phyloP scores from a whole-genome alignment of 2,329 filamentous ascomycete species.

The Sodiomyces alkalinus region DNA sequence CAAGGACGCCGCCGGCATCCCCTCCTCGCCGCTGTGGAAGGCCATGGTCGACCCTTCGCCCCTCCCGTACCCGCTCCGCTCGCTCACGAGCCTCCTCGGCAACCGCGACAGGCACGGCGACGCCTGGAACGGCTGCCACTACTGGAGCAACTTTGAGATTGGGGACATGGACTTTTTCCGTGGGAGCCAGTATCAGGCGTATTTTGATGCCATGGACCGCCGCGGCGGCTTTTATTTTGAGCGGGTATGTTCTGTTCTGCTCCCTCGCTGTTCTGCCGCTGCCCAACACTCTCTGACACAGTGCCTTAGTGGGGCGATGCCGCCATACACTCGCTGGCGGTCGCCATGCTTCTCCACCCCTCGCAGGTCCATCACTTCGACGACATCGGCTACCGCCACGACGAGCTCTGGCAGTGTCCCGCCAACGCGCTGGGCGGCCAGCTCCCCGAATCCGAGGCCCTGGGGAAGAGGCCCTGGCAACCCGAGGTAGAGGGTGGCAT shows the following conservation, averaged over 20 bases:
- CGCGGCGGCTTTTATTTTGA: constrained; percentile 28
- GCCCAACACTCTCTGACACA: not conserved
- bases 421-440: constrained; percentile 22
- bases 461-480: constrained; percentile 13
- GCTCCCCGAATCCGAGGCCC: constrained; percentile 14
- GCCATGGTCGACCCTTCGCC: constrained; percentile 24
- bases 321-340: constrained; percentile 25
- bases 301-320: constrained; percentile 28
- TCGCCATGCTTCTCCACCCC: constrained; percentile 24
- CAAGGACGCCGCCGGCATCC: constrained; percentile 20
- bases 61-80: constrained; percentile 24
- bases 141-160: constrained; percentile 33
- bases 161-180: constrained; percentile 29
- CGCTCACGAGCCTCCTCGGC: constrained; percentile 17
- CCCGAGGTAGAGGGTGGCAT: constrained; percentile 19
- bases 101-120: constrained; percentile 24
- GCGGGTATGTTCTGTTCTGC: constrained; percentile 15
- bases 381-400: constrained; percentile 27
- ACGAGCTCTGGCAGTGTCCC: constrained; percentile 16
- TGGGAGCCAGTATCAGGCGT: constrained; percentile 21
- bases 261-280: not conserved
- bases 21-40: constrained; percentile 22
- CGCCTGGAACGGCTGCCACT: constrained; percentile 28
- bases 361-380: constrained; percentile 26
- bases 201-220: constrained; percentile 23